Base-by-base conservation (phyloP, 495 filamentous ascomycete species). In the Gamarada debralockiae region DNA sequence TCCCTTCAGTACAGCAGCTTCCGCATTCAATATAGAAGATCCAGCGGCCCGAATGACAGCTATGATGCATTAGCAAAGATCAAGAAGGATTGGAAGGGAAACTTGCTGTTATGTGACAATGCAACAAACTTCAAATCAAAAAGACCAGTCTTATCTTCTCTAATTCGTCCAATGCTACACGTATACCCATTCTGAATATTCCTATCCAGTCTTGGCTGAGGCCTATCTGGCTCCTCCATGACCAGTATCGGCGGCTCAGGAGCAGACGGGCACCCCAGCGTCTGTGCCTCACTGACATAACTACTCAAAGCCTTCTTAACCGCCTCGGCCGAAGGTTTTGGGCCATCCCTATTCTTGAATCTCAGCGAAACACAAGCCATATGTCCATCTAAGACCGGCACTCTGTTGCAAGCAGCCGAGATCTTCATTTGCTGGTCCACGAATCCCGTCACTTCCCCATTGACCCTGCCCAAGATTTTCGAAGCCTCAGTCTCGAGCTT, bases 41-140 rank as follows among this genome's bases (percentile, higher is more conserved):
- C 93, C 93, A 9, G 93, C 91, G 33, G 93, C 93, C 59, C 92
- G 92, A 64, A 98, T 92, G 38, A 98, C 84, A 39, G 92, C 83
- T 86, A 46, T 53, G 18, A 20, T 40, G 12, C 17, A 18, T 36
- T 43, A 45, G 37, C 14, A 14, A 42, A 29, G 40, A 5, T 20
- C 1, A 31, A 31, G 4, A n/a, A 36, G 12, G 24, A 29, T 45
- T 21, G 22, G 17, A 25, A 33, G 27, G 14, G 21, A 25, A n/a
- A 76, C 81, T 76, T 69, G 84, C 83, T 92, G 65, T 93, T 95
- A 67, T 93, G 90, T 48, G 84, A 89, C 59, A 93, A 67, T 3
- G 86, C 83, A 27, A 87, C 87, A 66, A 93, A 93, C 60, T 88
- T 84, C 52, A 92, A 73, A 68, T 93, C 89, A 57, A 92, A 87